Percentiles rank a stretch among this genome's conserved stretches.
These are phyloP conservation scores for Gloeophyllum trabeum DNA, from an alignment of 768 basidiomycete species.

Conservation along the genomic window DNA sequence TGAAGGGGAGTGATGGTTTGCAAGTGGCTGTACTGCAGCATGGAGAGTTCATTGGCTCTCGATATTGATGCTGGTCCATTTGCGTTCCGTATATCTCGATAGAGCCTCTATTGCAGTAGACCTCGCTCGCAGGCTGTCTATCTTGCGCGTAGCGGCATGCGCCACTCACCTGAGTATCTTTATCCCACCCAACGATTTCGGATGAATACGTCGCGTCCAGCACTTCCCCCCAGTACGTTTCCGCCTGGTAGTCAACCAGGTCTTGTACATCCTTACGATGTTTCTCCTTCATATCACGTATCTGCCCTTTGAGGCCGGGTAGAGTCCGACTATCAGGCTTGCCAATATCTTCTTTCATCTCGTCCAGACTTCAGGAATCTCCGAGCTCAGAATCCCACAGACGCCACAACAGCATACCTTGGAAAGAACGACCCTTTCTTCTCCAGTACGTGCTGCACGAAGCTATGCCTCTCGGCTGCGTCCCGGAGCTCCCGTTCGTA, in stretches of 20 bases:
- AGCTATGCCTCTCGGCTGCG: constrained; percentile 9
- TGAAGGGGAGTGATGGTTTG: constrained; percentile 12
- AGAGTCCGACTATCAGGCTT: constrained; percentile 6
- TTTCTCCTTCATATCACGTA: constrained; percentile 7
- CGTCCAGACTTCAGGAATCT: constrained; percentile 11
- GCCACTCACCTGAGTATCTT: no score
- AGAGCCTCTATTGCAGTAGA: no score
- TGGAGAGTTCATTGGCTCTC: constrained; percentile 7
- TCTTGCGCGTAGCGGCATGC: no score
- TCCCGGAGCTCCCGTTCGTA: no score
- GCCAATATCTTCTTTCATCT: constrained; percentile 8
- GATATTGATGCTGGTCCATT: no score
- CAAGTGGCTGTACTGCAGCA: constrained; percentile 19
- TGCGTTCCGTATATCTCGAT: no score
- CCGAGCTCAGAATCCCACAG: no score
- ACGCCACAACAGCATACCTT: constrained; percentile 6
- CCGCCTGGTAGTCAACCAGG: constrained; percentile 11
- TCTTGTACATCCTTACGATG: constrained; percentile 11
- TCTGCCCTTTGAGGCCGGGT: constrained; percentile 6
- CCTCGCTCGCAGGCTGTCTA: no score
- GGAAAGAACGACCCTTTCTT: constrained; percentile 14
- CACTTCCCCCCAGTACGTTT: constrained; percentile 11
- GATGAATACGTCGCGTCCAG: no score
- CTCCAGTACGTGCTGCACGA: constrained; percentile 13
- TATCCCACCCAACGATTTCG: no score